Evolutionary conservation across 2,329 filamentous ascomycete species (phyloP), one percentile per base, ranked within the genome.

Genomic region (Hirsutella thompsonii): DNA sequence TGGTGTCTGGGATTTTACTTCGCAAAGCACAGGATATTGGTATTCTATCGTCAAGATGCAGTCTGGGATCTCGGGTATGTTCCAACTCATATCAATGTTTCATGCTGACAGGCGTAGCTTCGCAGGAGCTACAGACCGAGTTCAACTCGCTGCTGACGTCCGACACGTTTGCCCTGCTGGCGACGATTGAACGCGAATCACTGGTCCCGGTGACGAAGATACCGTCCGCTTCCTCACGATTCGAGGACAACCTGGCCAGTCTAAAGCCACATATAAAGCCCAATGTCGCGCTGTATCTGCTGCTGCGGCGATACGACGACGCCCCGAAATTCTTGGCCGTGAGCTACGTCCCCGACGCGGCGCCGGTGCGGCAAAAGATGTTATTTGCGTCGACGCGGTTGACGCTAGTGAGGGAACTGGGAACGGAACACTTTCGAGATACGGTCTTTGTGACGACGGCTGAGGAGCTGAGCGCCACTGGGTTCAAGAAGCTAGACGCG

Each of bases 361-460:
- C 85, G 32, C 82, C 81, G 21, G 84, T 92, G 42, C 79, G 85
- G 32, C 81, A 87, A 58, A 92, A 92, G 69, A 92, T 86, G 81
- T 73, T 92, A 19, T 89, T 90, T 58, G 84, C 85, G 5, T 76
- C 79, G 20, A 89, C 85, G 21, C 74, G 83, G 9, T 67, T 89
- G 51, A 84, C 83, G 0, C 70, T 92, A 1, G 74, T 81, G 38
- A 74, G 84, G 34, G 83, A 90, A 61, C 69, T 92, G 9, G 85
- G 86, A 36, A 74, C 77, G 41, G 84, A 92, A 58, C 72, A 86
- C 52, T 90, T 92, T 61, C 68, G 80, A 39, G 82, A 89, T 57
- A 82, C 76, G 20, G 68, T 90, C 34, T 87, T 89, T 55, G 76
- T 73, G 10, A 90, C 83, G 1, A 74, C 70, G 33, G 65, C 77